Base-by-base conservation (phyloP, 2,329 filamentous ascomycete genomes). In the Ophiostoma australiae region DNA sequence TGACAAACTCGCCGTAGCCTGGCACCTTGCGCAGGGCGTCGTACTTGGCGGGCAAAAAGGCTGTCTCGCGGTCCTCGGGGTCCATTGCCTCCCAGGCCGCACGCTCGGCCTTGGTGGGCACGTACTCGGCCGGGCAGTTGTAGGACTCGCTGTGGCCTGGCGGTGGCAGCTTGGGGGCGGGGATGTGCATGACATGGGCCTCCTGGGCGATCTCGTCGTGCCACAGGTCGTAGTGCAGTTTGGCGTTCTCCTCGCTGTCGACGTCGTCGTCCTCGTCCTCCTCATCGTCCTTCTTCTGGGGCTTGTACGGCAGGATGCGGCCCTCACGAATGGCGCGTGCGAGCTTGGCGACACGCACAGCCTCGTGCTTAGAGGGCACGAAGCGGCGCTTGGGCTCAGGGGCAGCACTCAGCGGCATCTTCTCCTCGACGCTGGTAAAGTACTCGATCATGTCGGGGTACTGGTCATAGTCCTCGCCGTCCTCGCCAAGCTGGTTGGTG, bases 311-410 rank as follows among this genome's bases (percentile, higher is more conserved):
- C 77, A 97, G 83, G 75, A 99, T 98, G 68, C 93, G 89, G 48
- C 96, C 95, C 80, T 98, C 94, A 74, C 91, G 89, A 76, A 99
- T 99, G 52, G 95, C 95, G 77, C 92, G 93, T 70, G 98, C 95
- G 77, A 99, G 89, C 83, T 99, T 98, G 88, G 97, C 97, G 69
- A 99, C 88, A 71, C 94, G 89, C 84, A 97, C 97, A 41, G 92
- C 91, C 81, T 99, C 95, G 80, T 99, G 93, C 81, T 97, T 98
- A 67, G 94, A 98, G 7, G 96, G 95, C 11, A 99, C 83, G 79
- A 98, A 99, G 76, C 95, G 90, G 74, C 95, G 87, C 83, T 99
- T 99, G 0, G 95, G 95, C 79, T 99, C 95, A 7, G 95, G 95
- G 0, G 95, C 95, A 66, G 94, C 90, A 78, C 93, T 97, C 71